These are phyloP conservation scores for Phytophthora vignae DNA, from an alignment of 352 stramenopile genomes.

Conservation along the genomic window DNA sequence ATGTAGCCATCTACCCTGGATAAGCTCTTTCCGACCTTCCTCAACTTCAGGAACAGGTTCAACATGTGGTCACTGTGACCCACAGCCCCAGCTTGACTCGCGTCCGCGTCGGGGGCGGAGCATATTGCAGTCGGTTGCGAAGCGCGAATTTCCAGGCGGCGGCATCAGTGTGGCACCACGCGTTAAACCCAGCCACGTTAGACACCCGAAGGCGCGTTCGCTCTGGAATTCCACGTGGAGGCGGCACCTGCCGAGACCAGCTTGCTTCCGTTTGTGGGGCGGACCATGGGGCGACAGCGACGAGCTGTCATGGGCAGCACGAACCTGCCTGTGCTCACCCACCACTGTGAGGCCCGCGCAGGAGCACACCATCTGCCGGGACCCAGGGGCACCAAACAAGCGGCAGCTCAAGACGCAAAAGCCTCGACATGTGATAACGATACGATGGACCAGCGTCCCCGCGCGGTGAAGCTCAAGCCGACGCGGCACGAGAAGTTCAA, in stretches of 20 bases:
- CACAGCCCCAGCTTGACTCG: constrained; percentile 17
- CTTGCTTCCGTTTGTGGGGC: constrained; percentile 6
- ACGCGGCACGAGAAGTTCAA: constrained; percentile 34
- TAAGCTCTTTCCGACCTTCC: constrained; percentile 18
- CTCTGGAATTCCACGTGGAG: constrained; percentile 11
- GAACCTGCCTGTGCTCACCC: constrained; percentile 41
- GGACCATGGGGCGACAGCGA: constrained; percentile 39
- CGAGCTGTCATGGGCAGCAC: constrained; percentile 41
- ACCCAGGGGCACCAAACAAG: constrained; percentile 8
- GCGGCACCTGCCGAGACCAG: constrained; percentile 4
- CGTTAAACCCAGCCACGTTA: constrained; percentile 17
- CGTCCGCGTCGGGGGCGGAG: neutral
- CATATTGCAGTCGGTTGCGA: constrained; percentile 5
- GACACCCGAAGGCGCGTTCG: neutral
- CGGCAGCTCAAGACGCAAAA: constrained; percentile 14
- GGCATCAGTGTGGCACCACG: constrained; percentile 3
- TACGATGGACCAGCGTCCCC: constrained; percentile 10
- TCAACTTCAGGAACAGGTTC: constrained; percentile 26
- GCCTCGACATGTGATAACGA: constrained; percentile 18
- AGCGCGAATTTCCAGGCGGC: neutral
- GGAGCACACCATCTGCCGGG: constrained; percentile 17
- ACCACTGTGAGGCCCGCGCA: constrained; percentile 24
- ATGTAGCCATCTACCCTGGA: constrained; percentile 32
- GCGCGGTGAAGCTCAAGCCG: constrained; percentile 6
- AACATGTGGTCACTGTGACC: constrained; percentile 21